Percentiles rank a stretch among this genome's conserved stretches.
These are phyloP conservation scores for Vitis hybrid DNA, from an alignment of 177 flowering plant species.

Conservation along the genomic window DNA sequence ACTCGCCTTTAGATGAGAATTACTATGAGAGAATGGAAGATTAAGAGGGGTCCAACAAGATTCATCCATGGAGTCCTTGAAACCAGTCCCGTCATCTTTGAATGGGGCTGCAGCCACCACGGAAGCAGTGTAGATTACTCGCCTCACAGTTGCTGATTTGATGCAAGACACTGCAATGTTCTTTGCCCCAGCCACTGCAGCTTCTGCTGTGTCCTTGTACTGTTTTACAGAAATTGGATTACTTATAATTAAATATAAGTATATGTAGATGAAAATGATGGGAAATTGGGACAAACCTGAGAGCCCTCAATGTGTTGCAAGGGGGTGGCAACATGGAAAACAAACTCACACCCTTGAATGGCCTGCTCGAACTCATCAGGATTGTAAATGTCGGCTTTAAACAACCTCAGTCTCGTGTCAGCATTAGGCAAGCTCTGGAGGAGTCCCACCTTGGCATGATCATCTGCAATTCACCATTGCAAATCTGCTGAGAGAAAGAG, in stretches of 20 bases:
- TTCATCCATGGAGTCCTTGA: constrained; percentile 26
- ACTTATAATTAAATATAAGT: no score
- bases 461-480: constrained; percentile 27
- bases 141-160: constrained; percentile 21
- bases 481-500: no score
- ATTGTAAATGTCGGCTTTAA: constrained; percentile 52
- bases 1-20: neutral
- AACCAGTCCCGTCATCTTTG: constrained; percentile 22
- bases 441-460: constrained; percentile 36
- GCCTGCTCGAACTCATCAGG: constrained; percentile 43
- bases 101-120: constrained; percentile 17
- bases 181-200: constrained; percentile 17
- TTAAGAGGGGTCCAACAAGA: constrained; percentile 30
- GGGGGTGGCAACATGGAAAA: constrained; percentile 43
- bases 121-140: constrained; percentile 30
- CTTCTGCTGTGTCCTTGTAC: constrained; percentile 19
- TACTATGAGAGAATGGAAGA: constrained; percentile 6
- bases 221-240: neutral
- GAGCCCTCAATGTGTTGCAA: constrained; percentile 13
- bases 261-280: no score
- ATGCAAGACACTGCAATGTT: constrained; percentile 16
- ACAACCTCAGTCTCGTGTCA: constrained; percentile 32
- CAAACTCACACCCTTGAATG: constrained; percentile 43
- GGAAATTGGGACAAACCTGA: constrained; percentile 5
- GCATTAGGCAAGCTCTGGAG: constrained; percentile 38